Evolutionary conservation across 2,329 filamentous ascomycete species (phyloP).

Genomic region (Diplodia scrobiculata): DNA sequence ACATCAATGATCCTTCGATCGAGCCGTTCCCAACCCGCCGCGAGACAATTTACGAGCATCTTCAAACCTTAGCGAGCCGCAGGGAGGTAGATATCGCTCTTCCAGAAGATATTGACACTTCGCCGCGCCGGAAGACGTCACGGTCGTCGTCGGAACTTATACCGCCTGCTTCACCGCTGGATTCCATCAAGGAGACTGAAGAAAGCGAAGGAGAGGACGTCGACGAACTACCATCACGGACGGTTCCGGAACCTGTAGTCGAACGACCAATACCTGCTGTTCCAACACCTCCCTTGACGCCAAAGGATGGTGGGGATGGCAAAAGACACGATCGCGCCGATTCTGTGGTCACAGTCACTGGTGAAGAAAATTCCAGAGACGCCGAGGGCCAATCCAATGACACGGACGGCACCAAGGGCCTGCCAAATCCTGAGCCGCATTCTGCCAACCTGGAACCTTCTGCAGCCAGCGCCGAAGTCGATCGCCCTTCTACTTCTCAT

Average conservation of each 20-base stretch:
- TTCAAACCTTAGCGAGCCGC: slow-evolving; percentile 32
- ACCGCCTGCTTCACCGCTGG: slow-evolving; percentile 25
- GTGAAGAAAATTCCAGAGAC: background rate
- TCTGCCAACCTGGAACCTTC: background rate
- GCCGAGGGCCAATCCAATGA: background rate
- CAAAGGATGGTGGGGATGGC: background rate
- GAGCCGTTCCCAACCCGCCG: slow-evolving; percentile 41
- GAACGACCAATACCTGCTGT: slow-evolving; percentile 6
- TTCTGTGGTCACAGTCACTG: slow-evolving; percentile 17
- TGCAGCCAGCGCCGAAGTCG: background rate
- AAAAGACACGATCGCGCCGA: slow-evolving; percentile 19
- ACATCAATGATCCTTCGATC: slow-evolving; percentile 33
- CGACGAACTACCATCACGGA: background rate
- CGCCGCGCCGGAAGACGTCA: background rate
- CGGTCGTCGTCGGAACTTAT: background rate
- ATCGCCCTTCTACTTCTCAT: background rate
- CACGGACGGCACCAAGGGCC: background rate
- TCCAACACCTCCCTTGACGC: slow-evolving; percentile 26
- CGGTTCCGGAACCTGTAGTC: background rate
- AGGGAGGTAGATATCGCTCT: slow-evolving; percentile 14
- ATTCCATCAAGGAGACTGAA: slow-evolving; percentile 23
- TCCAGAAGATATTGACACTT: slow-evolving; percentile 10
- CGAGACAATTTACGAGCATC: slow-evolving; percentile 40
- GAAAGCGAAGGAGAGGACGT: slow-evolving; percentile 6
- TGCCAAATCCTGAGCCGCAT: background rate